phyloP scores from a whole-genome alignment of 2,329 filamentous ascomycete genomes.

The Ambrosiella beaveri region DNA sequence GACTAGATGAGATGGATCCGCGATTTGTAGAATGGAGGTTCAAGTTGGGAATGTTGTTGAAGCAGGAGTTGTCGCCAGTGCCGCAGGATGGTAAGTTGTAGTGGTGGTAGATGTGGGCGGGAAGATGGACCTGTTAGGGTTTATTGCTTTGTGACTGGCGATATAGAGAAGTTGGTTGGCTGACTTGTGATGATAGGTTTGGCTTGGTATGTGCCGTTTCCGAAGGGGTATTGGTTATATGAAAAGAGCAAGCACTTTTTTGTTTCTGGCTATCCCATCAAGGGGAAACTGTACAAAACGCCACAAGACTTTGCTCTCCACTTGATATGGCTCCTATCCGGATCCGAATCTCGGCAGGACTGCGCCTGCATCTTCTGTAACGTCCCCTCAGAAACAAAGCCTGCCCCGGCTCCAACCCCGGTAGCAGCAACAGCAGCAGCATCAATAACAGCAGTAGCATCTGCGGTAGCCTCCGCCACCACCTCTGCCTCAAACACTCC shows the following conservation, averaged over 20 bases:
- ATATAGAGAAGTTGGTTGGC: not conserved
- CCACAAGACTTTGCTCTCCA: conserved; percentile 37
- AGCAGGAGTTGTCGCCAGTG: conserved; percentile 27
- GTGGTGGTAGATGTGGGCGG: not conserved
- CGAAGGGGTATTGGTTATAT: conserved; percentile 29
- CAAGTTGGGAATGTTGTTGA: conserved; percentile 28
- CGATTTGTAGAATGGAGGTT: conserved; percentile 28
- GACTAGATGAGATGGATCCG: conserved; percentile 26
- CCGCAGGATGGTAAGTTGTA: conserved; percentile 21
- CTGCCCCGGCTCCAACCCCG: not conserved
- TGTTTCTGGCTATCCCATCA: conserved; percentile 32
- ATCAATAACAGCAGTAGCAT: too few species aligned
- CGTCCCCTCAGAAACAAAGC: conserved; percentile 7
- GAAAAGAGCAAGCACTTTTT: conserved; percentile 32
- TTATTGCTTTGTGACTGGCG: too few species aligned
- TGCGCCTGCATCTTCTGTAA: conserved; percentile 36
- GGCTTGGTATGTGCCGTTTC: conserved; percentile 28
- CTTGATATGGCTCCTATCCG: conserved; percentile 33
- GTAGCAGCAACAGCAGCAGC: conserved; percentile 2
- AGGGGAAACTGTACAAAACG: conserved; percentile 32
- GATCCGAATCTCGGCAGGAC: conserved; percentile 29
- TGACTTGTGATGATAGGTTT: conserved; percentile 18
- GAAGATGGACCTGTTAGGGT: not conserved
- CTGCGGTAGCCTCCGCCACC: too few species aligned
- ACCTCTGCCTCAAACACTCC: not conserved